These are phyloP conservation scores for Garcia nutans DNA, from an alignment of 345 rosid species.

Conservation along the genomic window DNA sequence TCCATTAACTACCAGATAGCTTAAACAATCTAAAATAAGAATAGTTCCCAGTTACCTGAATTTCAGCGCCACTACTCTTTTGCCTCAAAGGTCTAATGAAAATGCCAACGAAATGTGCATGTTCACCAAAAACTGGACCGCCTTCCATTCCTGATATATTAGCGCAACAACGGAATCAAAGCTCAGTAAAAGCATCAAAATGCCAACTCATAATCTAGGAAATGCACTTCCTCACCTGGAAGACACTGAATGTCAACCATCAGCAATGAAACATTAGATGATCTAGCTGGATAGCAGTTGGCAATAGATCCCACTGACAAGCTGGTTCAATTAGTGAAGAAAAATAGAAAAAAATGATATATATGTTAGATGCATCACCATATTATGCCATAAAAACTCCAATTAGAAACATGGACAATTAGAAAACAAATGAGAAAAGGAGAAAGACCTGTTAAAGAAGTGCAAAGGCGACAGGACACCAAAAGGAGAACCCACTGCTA, in stretches of 20 bases:
- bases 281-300: conserved; percentile 69
- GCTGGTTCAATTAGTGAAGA: conserved; percentile 46
- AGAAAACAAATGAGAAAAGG: conserved; percentile 12
- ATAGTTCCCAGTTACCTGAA: conserved; percentile 64
- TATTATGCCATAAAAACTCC: background rate
- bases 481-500: conserved; percentile 93
- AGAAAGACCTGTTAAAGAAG: conserved; percentile 78
- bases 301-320: conserved; percentile 77
- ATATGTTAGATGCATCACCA: background rate
- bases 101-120: conserved; percentile 58
- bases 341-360: background rate
- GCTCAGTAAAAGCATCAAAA: conserved; percentile 16
- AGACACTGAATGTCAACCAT: conserved; percentile 96
- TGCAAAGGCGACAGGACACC: conserved; percentile 85
- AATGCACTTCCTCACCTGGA: conserved; percentile 60
- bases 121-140: conserved; percentile 70
- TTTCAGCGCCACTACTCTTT: conserved; percentile 72
- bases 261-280: conserved; percentile 54
- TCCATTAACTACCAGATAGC: conserved; percentile 43
- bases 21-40: conserved; percentile 29
- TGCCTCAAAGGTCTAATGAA: conserved; percentile 80
- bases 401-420: conserved; percentile 4
- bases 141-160: conserved; percentile 81
- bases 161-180: conserved; percentile 20
- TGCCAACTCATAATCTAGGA: conserved; percentile 19